These are phyloP conservation scores for Logfia minima DNA, from an alignment of 129 eudicot species.

Conservation along the genomic window DNA sequence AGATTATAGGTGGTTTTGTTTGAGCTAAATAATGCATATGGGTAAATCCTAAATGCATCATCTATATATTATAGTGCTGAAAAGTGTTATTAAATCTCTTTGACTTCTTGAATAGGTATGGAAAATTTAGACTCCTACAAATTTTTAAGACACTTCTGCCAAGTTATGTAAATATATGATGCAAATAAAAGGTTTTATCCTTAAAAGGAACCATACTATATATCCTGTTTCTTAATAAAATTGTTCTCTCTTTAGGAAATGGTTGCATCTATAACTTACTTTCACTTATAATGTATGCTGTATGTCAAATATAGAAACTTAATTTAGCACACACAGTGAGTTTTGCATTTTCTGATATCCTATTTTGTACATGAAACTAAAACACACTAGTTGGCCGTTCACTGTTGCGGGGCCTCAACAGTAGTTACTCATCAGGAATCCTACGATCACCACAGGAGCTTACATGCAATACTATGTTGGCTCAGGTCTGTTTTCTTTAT, in stretches of 20 bases:
- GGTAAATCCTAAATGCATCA: background rate
- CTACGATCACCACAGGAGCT: slow-evolving; percentile 32
- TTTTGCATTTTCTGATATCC: background rate
- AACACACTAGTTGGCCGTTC: slow-evolving; percentile 36
- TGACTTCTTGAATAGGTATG: slow-evolving; percentile 12
- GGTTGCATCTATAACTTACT: background rate
- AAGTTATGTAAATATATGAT: background rate
- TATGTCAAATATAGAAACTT: background rate
- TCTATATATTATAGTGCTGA: background rate
- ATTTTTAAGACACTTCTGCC: background rate
- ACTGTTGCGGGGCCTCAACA: slow-evolving; percentile 34
- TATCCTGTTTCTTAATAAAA: background rate
- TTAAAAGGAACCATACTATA: background rate
- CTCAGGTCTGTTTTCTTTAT: slow-evolving; percentile 27
- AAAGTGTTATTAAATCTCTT: background rate
- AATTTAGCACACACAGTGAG: background rate
- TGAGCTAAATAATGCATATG: background rate
- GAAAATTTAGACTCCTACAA: background rate
- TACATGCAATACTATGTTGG: slow-evolving; percentile 16
- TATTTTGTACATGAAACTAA: slow-evolving; percentile 22
- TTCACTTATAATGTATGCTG: background rate
- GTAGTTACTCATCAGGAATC: slow-evolving; percentile 23
- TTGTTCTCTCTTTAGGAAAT: background rate
- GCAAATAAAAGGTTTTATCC: background rate
- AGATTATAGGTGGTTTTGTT: background rate